Conservation (phyloP, 2,329 filamentous ascomycete species). For the Teratosphaeria epicoccoides region DNA sequence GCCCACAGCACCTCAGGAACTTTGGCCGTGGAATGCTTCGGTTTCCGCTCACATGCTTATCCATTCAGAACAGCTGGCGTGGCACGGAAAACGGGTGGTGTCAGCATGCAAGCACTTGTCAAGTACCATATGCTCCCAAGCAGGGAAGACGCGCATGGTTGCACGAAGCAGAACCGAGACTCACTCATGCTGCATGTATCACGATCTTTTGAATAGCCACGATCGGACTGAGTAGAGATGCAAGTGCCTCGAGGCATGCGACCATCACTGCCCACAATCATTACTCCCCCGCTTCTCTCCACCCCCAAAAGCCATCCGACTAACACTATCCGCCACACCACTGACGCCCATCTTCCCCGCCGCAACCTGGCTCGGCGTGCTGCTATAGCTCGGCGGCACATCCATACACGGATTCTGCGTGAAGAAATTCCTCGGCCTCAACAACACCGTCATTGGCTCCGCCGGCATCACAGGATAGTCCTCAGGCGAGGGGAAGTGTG, state of each 20-base stretch:
- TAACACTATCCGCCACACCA: constrained; percentile 43
- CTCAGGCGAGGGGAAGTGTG: constrained; percentile 79
- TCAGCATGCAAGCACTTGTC: no score
- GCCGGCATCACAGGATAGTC: constrained; percentile 62
- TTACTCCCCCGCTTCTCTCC: constrained; percentile 25
- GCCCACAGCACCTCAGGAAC: no score
- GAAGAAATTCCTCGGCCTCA: constrained; percentile 77
- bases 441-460: constrained; percentile 64
- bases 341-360: constrained; percentile 24
- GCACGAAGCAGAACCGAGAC: no score
- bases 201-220: no score
- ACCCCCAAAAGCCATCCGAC: constrained; percentile 37
- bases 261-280: constrained; percentile 3
- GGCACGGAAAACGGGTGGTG: no score
- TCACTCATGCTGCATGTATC: no score
- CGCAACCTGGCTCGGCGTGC: constrained; percentile 57
- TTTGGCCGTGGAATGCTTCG: neutral
- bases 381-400: constrained; percentile 64
- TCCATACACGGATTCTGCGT: constrained; percentile 67
- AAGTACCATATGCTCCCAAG: no score
- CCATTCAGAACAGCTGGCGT: no score
- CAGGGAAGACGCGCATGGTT: no score
- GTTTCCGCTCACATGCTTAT: no score
- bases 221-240: neutral
- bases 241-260: no score